phyloP scores from a whole-genome alignment of 192 early-diverging fungal genomes.

The Coemansia asiatica region DNA sequence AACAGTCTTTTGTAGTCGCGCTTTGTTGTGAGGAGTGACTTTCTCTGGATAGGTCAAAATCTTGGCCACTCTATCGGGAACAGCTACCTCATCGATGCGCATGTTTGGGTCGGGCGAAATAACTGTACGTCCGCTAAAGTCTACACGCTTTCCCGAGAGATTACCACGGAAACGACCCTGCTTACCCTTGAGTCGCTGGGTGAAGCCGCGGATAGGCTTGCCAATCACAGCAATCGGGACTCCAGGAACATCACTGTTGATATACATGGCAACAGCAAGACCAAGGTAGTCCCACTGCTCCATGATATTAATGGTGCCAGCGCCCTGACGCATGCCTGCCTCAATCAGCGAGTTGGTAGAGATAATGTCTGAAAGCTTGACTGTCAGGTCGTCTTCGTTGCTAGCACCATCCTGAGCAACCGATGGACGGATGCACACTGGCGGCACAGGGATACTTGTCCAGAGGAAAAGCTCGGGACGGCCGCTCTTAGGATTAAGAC shows the following conservation, averaged over 20 bases:
- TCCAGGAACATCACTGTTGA: conserved; percentile 93
- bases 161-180: conserved; percentile 99
- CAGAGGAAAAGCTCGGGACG: conserved; percentile 93
- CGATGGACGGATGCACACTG: conserved; percentile 92
- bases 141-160: conserved; percentile 97
- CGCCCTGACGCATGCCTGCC: conserved; percentile 56
- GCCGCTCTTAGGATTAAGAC: conserved; percentile 78
- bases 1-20: conserved; percentile 71
- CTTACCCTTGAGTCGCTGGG: conserved; percentile 98
- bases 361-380: conserved; percentile 91
- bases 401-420: conserved; percentile 92
- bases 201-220: conserved; percentile 82
- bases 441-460: conserved; percentile 94
- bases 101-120: conserved; percentile 99
- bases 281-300: conserved; percentile 98
- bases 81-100: conserved; percentile 94
- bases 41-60: conserved; percentile 94
- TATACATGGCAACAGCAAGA: conserved; percentile 92
- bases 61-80: conserved; percentile 87
- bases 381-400: conserved; percentile 97
- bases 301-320: conserved; percentile 68
- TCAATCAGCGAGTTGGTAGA: conserved; percentile 79
- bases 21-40: conserved; percentile 88
- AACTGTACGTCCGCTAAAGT: conserved; percentile 97
- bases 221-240: conserved; percentile 63